A percentile compares a stretch with the other conserved stretches of the same genome.
These are phyloP conservation scores for Sinapis alba DNA, from an alignment of 441 rosid genomes.

Conservation along the genomic window DNA sequence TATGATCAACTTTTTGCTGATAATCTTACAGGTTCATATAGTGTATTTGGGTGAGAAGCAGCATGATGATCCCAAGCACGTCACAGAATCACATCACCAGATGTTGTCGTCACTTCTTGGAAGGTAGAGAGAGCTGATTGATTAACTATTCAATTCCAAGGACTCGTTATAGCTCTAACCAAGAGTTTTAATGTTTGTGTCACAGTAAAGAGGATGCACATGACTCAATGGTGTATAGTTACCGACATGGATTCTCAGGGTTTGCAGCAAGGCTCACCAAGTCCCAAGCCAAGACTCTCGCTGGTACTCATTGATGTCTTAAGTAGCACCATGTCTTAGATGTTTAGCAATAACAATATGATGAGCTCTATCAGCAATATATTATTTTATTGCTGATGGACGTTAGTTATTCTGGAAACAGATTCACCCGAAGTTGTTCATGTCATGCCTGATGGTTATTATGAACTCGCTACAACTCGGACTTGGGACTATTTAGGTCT, in stretches of 20 bases:
- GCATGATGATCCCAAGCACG: slow-evolving; percentile 14
- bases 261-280: slow-evolving; percentile 3
- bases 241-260: slow-evolving; percentile 6
- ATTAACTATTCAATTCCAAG: background rate
- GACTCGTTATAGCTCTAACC: background rate
- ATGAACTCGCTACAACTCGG: background rate
- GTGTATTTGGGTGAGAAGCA: slow-evolving; percentile 35
- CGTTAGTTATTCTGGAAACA: background rate
- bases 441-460: background rate
- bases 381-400: background rate
- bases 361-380: background rate
- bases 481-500: slow-evolving; percentile 1
- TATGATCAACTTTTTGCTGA: background rate
- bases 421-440: background rate
- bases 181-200: background rate
- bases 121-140: background rate
- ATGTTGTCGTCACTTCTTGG: slow-evolving; percentile 10
- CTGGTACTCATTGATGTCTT: background rate
- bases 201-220: background rate
- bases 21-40: slow-evolving; percentile 25
- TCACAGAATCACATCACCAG: slow-evolving; percentile 6
- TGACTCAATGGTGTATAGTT: slow-evolving; percentile 2
- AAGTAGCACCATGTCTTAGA: background rate
- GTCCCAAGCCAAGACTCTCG: background rate
- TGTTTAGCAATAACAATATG: background rate